Evolutionary conservation across 192 early-diverging fungal genomes (phyloP).

Genomic region (Rhizoclosmatium globosum): DNA sequence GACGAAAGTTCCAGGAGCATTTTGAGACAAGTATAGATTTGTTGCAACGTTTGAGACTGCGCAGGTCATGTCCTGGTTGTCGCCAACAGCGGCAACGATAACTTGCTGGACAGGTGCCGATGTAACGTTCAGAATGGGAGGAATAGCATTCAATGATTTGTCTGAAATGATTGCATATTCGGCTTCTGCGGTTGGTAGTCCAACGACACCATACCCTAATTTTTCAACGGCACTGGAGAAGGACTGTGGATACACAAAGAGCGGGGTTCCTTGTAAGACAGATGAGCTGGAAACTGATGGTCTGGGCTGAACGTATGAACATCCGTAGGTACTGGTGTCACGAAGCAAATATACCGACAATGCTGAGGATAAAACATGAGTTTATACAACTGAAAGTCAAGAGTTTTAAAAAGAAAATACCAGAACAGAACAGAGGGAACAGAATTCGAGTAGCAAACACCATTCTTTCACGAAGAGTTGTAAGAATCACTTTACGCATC

Average conservation of each 20-base stretch:
- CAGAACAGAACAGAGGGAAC: background rate
- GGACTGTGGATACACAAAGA: background rate
- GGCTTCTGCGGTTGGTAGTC: background rate
- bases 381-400: background rate
- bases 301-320: background rate
- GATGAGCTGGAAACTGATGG: background rate
- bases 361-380: no score
- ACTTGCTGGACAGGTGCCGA: background rate
- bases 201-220: background rate
- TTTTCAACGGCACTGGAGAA: background rate
- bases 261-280: background rate
- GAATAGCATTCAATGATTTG: background rate
- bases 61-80: background rate
- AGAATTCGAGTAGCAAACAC: background rate
- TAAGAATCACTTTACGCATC: constrained; percentile 7
- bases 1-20: background rate
- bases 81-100: background rate
- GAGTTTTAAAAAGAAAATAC: background rate
- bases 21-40: constrained; percentile 43
- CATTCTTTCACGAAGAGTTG: background rate
- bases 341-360: background rate
- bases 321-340: background rate
- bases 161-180: background rate
- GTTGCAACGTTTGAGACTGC: background rate
- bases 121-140: background rate